phyloP scores from a whole-genome alignment of 1,284 basidiomycete genomes.

The Apiotrichum gamsii region DNA sequence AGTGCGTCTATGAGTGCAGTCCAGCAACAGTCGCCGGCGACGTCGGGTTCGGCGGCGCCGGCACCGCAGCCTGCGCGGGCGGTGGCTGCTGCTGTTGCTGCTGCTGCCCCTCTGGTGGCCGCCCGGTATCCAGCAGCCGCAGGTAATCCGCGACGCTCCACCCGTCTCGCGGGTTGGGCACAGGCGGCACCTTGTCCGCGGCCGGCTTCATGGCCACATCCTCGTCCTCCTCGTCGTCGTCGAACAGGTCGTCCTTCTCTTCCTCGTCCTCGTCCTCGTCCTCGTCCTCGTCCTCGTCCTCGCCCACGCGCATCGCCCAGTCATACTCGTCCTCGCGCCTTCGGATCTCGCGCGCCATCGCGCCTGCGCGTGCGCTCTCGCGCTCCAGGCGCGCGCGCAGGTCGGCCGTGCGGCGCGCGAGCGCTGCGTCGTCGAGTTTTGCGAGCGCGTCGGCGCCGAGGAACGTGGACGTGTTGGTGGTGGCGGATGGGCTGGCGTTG shows the following conservation, averaged over 20 bases:
- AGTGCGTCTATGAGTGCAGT: too few species aligned
- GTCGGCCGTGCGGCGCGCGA: constrained; percentile 10
- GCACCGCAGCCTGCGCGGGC: neutral
- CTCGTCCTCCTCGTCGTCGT: constrained; percentile 16
- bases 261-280: constrained; percentile 18
- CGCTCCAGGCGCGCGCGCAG: constrained; percentile 19
- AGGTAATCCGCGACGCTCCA: constrained; percentile 36
- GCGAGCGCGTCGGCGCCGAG: constrained; percentile 11
- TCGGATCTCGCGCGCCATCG: constrained; percentile 24
- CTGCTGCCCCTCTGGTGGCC: neutral
- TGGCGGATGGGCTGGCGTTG: neutral
- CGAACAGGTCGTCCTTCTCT: constrained; percentile 19
- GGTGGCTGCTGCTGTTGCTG: neutral
- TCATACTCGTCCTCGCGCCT: constrained; percentile 26
- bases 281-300: constrained; percentile 20
- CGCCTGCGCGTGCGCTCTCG: constrained; percentile 18
- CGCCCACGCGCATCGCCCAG: constrained; percentile 28
- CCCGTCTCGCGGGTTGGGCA: constrained; percentile 23
- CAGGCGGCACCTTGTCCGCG: neutral
- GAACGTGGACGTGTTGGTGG: neutral
- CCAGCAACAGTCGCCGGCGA: too few species aligned
- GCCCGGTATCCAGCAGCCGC: constrained; percentile 31
- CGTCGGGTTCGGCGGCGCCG: too few species aligned
- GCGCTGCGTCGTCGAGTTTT: constrained; percentile 18
- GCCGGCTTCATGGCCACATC: too few species aligned